Evolutionary conservation across 768 basidiomycete species (phyloP).

Genomic region (Phanerochaete carnosa): DNA sequence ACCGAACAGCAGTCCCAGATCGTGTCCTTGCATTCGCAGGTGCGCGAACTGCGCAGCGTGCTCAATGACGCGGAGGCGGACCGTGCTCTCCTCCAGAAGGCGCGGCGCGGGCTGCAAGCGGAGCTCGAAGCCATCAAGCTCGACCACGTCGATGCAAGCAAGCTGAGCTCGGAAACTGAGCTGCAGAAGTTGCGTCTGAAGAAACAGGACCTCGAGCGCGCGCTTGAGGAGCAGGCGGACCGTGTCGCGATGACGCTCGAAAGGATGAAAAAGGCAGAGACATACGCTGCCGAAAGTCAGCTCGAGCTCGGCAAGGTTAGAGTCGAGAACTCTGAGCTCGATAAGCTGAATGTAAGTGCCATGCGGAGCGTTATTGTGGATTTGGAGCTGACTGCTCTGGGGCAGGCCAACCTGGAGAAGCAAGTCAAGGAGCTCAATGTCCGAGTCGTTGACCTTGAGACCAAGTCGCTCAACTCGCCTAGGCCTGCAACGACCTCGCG

Average conservation of each 20-base stretch:
- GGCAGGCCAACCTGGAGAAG: constrained; percentile 78
- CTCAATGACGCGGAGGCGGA: constrained; percentile 87
- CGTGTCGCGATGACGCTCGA: constrained; percentile 69
- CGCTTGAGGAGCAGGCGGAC: constrained; percentile 76
- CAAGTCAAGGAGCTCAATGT: constrained; percentile 83
- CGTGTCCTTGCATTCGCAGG: constrained; percentile 66
- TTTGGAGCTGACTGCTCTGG: not conserved
- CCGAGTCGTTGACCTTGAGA: constrained; percentile 79
- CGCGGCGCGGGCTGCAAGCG: constrained; percentile 73
- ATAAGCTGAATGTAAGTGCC: constrained; percentile 66
- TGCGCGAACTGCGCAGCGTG: constrained; percentile 75
- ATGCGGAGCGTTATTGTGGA: constrained; percentile 1
- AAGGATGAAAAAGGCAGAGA: constrained; percentile 79
- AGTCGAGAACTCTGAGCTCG: constrained; percentile 79
- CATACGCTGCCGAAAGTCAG: constrained; percentile 71
- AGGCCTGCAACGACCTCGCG: constrained; percentile 52
- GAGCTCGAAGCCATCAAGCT: constrained; percentile 80
- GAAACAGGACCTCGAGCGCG: constrained; percentile 79
- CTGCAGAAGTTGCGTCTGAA: constrained; percentile 72
- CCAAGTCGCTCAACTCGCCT: constrained; percentile 69
- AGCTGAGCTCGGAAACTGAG: constrained; percentile 68
- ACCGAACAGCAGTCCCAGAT: constrained; percentile 65
- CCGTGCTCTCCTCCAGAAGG: constrained; percentile 73
- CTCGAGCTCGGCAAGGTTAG: constrained; percentile 71
- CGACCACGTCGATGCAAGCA: constrained; percentile 66